Base-by-base conservation (phyloP, 108 stramenopile species). In the Schizochytrium sp. region DNA sequence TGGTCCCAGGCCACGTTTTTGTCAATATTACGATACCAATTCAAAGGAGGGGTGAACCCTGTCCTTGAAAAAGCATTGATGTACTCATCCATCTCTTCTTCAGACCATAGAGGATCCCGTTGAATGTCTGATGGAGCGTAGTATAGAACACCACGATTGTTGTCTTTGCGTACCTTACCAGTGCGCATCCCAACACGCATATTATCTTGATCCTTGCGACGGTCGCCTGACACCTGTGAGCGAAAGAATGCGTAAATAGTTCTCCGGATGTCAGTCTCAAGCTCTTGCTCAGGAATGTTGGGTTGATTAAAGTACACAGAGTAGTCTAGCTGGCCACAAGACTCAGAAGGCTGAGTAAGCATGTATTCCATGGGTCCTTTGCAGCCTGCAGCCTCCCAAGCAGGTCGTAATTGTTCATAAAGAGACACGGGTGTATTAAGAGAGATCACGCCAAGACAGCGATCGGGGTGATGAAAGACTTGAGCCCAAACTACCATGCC, bases 321-420 rank as follows among this genome's bases (percentile, higher is more conserved):
- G 76, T 83, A 83, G 76, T 83, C 76, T n/a, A 83, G 47, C 76
- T 83, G 76, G 15, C 76, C 76, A 53, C 76, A 83, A 8, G 5
- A 10, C 28, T 83, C 76, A 10, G 76, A 55, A 12, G 47, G 50
- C 53, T 83, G 76, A 47, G 47, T 83, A n/a, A 83, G n/a, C 2
- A 83, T n/a, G 76, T 55, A 83, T 53, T 49, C 76, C 7, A 83
- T 83, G 10, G 76, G 76, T 5, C 76, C 76, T 40, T 83, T 83
- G 50, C 50, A 55, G 50, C 50, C 76, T 2, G 76, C 76, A 10
- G 47, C 53, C 76, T 83, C 76, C 76, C 76, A 83, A 5, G 28
- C 17, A 7, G 64, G 64, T 1, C 64, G 64, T 44, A 69, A 44
- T 0, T 44, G 64, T 15, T 69, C 64, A 44, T 69, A 69, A 38